A percentile compares a stretch with the other conserved stretches of the same genome.
These are phyloP conservation scores for Pleurotus platypus DNA, from an alignment of 768 basidiomycete genomes.

Conservation along the genomic window DNA sequence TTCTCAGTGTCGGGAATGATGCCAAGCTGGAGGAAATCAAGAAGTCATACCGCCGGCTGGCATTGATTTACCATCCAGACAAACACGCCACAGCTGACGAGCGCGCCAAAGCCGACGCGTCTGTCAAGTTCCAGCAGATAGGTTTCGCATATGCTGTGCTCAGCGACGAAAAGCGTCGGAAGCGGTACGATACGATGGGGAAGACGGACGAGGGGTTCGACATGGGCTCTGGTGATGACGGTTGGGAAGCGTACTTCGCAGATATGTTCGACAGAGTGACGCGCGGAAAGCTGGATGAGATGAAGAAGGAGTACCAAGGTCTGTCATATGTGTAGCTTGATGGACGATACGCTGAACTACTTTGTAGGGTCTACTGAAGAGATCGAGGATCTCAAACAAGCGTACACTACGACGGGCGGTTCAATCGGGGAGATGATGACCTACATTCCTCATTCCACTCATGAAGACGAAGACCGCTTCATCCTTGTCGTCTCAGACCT, in stretches of 20 bases:
- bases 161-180: constrained; percentile 69
- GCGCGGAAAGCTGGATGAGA: constrained; percentile 81
- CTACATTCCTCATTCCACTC: constrained; percentile 80
- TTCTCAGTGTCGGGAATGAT: constrained; percentile 53
- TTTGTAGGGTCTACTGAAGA: constrained; percentile 81
- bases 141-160: constrained; percentile 93
- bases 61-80: constrained; percentile 86
- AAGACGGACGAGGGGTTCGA: constrained; percentile 79
- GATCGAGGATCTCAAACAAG: constrained; percentile 67
- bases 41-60: constrained; percentile 81
- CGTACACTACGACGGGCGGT: constrained; percentile 71
- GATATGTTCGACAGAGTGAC: constrained; percentile 87
- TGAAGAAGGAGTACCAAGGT: constrained; percentile 96
- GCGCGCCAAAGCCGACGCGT: constrained; percentile 60
- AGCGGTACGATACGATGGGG: constrained; percentile 83
- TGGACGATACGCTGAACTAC: constrained; percentile 70
- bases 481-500: constrained; percentile 62
- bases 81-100: constrained; percentile 69
- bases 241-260: constrained; percentile 96
- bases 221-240: constrained; percentile 69
- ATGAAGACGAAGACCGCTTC: constrained; percentile 85
- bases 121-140: constrained; percentile 85
- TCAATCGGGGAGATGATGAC: constrained; percentile 80
- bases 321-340: constrained; percentile 55
- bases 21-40: constrained; percentile 69